These are phyloP conservation scores for Fusarium keratoplasticum DNA, from an alignment of 2,329 filamentous ascomycete species.

Conservation along the genomic window DNA sequence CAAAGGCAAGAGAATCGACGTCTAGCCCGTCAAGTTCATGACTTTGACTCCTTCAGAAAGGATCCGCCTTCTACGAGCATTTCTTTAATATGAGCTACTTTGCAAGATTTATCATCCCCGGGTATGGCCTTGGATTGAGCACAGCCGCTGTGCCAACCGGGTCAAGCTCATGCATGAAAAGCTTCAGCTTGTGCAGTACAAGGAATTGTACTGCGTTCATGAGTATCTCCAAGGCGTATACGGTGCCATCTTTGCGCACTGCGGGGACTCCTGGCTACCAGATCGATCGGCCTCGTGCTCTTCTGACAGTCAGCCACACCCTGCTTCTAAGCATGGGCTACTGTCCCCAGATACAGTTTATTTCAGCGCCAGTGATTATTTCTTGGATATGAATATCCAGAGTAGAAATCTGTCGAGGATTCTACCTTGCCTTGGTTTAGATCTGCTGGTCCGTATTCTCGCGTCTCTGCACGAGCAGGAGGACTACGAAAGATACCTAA, in stretches of 20 bases:
- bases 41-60: background rate
- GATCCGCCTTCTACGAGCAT: background rate
- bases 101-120: background rate
- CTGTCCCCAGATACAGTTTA: background rate
- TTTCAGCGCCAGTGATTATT: background rate
- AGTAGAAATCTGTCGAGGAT: background rate
- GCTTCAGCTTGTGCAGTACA: background rate
- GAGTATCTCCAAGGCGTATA: background rate
- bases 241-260: constrained; percentile 1
- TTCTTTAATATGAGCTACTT: constrained; percentile 9
- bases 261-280: constrained; percentile 2
- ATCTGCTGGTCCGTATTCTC: background rate
- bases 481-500: background rate
- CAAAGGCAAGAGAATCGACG: background rate
- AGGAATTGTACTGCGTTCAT: background rate
- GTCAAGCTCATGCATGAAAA: background rate
- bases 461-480: background rate
- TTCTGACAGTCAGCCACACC: background rate
- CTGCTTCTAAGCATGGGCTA: background rate
- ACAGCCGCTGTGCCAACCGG: background rate
- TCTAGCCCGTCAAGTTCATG: background rate
- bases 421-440: background rate
- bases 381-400: background rate
- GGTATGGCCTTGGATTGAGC: background rate
- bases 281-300: background rate